phyloP scores from a whole-genome alignment of 495 filamentous ascomycete genomes.

The Aspergillus ostianus region DNA sequence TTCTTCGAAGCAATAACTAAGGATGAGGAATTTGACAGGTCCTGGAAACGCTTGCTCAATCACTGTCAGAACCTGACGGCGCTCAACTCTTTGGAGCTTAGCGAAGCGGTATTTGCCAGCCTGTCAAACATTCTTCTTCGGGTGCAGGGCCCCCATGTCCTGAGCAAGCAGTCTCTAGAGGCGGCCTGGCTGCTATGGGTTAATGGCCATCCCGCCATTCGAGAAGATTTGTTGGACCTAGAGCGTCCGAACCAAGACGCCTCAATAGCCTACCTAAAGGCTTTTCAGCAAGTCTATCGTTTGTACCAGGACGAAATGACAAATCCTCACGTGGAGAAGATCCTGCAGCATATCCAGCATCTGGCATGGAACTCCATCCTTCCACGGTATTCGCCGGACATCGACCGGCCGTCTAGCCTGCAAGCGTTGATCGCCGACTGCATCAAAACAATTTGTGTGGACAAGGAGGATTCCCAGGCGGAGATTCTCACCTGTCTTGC shows the following conservation, averaged over 20 bases:
- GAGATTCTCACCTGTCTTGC: slow-evolving; percentile 66
- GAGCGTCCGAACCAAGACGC: slow-evolving; percentile 68
- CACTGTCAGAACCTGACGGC: slow-evolving; percentile 62
- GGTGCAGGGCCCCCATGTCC: slow-evolving; percentile 39
- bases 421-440: slow-evolving; percentile 73
- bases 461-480: slow-evolving; percentile 63
- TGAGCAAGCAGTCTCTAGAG: slow-evolving; percentile 58
- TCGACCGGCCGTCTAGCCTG: slow-evolving; percentile 78
- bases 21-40: slow-evolving; percentile 56
- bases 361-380: slow-evolving; percentile 70
- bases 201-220: slow-evolving; percentile 54
- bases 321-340: slow-evolving; percentile 53
- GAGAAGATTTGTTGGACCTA: slow-evolving; percentile 45
- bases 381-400: slow-evolving; percentile 75
- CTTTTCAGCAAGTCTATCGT: slow-evolving; percentile 75
- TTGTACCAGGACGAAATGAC: slow-evolving; percentile 67
- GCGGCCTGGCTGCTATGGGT: slow-evolving; percentile 74
- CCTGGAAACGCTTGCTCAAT: slow-evolving; percentile 67
- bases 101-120: slow-evolving; percentile 67
- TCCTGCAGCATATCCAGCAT: slow-evolving; percentile 52
- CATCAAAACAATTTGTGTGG: slow-evolving; percentile 67
- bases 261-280: slow-evolving; percentile 72
- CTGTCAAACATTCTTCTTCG: slow-evolving; percentile 64
- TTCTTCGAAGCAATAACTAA: slow-evolving; percentile 61
- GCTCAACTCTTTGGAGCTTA: slow-evolving; percentile 63